Base-by-base conservation (phyloP, 2,329 filamentous ascomycete genomes). In the Sarocladium brachiariae region DNA sequence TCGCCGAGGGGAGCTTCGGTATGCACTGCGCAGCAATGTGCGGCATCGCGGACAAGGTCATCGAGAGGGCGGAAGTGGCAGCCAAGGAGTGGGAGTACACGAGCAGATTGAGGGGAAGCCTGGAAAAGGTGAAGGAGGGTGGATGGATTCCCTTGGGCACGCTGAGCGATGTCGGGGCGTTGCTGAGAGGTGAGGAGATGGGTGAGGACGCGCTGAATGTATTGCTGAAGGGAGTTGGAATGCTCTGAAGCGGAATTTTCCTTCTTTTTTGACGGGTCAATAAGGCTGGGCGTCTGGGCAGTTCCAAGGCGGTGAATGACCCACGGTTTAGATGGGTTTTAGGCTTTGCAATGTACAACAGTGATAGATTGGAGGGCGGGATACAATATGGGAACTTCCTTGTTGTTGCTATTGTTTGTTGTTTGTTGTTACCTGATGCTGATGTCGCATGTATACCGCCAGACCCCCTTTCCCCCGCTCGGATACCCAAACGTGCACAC, bases 11-110 rank as follows among this genome's bases (percentile, higher is more conserved):
- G 14, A 95, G 89, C 62, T 99, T 97, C 62, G 93, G 93, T 60
- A 99, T 99, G 93, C 93, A 99, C 67, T 99, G 93, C 64, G 93
- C 93, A 1, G 86, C 89, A 53, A 99, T 99, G 93, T 99, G 93
- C 60, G 93, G 93, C 1, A 97, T 99, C 56, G 82, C 89, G 0
- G 74, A 75, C 39, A 84, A 84, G 51, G 83, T 99, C 14, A 89
- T 99, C 54, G 84, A 91, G 62, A 74, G 86, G 19, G 93, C 93
- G 0, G 93, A 99, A 67, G 80, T 84, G 19, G 93, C 93, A 5
- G 93, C 93, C 1, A 83, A 77, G 58, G 88, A 90, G 61, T 97
- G 93, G 90, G 93, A 99, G 70, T 90, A 96, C 66, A 97, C 93
- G 0, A 92, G 87, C 58, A 77, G 89, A 18, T 75, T 97, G 55